Base-by-base conservation (phyloP, 208 protist species). In the Polymyxa betae region DNA sequence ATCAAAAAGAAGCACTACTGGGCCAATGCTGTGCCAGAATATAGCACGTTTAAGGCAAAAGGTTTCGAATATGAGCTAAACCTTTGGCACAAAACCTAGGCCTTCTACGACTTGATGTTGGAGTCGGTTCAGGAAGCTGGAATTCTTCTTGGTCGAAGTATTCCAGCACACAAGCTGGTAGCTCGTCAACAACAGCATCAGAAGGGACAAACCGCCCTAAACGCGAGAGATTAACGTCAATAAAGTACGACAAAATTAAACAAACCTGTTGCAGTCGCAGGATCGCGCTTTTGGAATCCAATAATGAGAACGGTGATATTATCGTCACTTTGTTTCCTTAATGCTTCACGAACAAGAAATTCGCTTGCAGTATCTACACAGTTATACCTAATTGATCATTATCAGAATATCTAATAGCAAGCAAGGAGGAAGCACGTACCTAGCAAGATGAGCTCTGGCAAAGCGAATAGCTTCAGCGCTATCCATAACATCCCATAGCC, bases 401-500 rank as follows among this genome's bases (percentile, higher is more conserved):
- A 40, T 43, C 35, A 82, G 12, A 43, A 38, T 45, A 82, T 82
- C 16, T 35, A n/a, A 5, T 38, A 5, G 35, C 40, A 5, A 35
- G 10, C 5, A 82, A 82, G 12, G n/a, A 5, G 16, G 12, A 82
- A 29, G 5, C 49, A 82, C n/a, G n/a, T 35, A 82, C 72, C 35
- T 5, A n/a, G 5, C 10, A 82, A 82, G 72, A n/a, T 82, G 72
- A 38, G 72, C n/a, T 82, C 72, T 82, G 5, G 90, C 91, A 46
- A 92, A 92, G 38, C 0, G 0, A 20, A 91, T 64, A 5, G 49
- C 91, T 29, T 92, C 77, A 38, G 29, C 20, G 24, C 45, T 77
- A 0, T 49, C 32, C 16, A 91, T 82, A 38, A 91, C 89, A 64
- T 92, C 91, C 91, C 91, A 92, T 20, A 92, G 66, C 1, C 91